These are phyloP conservation scores for Melampsora larici-populina DNA, from an alignment of 1,284 basidiomycete genomes.

Conservation along the genomic window DNA sequence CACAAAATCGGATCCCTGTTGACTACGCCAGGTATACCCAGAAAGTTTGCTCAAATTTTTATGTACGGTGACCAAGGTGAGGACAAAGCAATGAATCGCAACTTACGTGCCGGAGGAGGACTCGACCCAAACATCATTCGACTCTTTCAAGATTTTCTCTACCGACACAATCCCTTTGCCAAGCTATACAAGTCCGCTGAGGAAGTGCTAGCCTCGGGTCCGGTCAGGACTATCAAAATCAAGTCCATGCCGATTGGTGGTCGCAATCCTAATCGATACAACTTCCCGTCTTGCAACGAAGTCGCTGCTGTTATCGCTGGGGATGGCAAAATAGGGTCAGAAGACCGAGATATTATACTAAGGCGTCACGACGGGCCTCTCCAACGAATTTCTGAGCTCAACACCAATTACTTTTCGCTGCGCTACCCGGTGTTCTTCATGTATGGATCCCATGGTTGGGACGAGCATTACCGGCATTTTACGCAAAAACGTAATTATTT, in stretches of 20 bases:
- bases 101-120: neutral
- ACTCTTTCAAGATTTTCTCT: neutral
- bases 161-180: slow-evolving; percentile 9
- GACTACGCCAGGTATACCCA: neutral
- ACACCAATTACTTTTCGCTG: no score
- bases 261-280: neutral
- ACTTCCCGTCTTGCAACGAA: neutral
- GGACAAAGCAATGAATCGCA: neutral
- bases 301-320: neutral
- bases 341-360: neutral
- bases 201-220: no score
- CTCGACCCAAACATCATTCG: neutral
- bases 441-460: neutral
- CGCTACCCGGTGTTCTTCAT: slow-evolving; percentile 18
- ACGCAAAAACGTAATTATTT: neutral
- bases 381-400: neutral
- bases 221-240: neutral
- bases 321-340: neutral
- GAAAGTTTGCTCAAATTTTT: slow-evolving; percentile 7
- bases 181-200: no score
- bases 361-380: neutral
- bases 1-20: neutral
- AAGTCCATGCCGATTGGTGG: neutral
- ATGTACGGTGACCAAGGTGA: neutral
- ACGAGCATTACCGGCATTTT: neutral